phyloP scores from a whole-genome alignment of 345 rosid genomes.

The Salix brachista region DNA sequence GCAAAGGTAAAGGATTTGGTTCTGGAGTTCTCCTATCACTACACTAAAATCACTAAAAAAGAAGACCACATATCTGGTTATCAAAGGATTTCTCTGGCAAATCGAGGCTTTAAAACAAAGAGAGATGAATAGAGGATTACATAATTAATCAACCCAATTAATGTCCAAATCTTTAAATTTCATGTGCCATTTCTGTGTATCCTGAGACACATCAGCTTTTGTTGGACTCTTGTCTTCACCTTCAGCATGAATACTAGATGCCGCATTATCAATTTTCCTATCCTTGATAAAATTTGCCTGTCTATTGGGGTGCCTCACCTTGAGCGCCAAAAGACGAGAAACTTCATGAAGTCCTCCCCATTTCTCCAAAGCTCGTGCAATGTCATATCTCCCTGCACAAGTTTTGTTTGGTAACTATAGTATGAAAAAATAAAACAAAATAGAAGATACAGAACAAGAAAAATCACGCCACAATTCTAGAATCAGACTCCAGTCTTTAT shows the following conservation, averaged over 20 bases:
- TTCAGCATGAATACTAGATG: constrained; percentile 24
- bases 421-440: no score
- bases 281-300: constrained; percentile 43
- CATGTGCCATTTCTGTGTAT: constrained; percentile 70
- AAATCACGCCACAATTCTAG: background rate
- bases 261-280: constrained; percentile 31
- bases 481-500: background rate
- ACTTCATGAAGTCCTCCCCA: constrained; percentile 95
- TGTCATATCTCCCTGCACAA: constrained; percentile 77
- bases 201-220: constrained; percentile 57
- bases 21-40: background rate
- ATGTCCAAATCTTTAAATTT: constrained; percentile 65
- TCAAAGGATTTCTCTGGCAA: background rate
- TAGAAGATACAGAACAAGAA: background rate
- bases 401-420: background rate
- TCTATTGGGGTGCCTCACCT: constrained; percentile 68
- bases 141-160: constrained; percentile 62
- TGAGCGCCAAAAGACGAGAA: constrained; percentile 69
- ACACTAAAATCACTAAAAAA: background rate
- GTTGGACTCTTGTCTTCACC: constrained; percentile 28
- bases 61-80: background rate
- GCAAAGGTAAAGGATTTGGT: no score
- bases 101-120: no score
- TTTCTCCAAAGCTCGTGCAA: constrained; percentile 91
- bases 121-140: background rate